Evolutionary conservation across 1,139 yeast species (phyloP).

Genomic region (Debaryomyces nepalensis): DNA sequence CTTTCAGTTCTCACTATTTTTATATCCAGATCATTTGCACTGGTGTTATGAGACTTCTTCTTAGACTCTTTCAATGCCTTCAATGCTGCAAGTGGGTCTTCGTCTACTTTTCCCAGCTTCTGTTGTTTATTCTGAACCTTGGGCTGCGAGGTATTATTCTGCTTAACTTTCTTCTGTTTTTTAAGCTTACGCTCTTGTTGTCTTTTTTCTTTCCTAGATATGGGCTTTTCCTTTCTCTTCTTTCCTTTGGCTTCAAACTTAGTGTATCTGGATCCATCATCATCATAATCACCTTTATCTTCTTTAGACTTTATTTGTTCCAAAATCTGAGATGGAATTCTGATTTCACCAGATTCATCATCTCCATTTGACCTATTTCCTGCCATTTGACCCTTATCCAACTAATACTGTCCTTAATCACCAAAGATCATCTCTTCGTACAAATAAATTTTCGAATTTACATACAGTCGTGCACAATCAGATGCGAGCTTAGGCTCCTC

Average conservation of each 20-base stretch:
- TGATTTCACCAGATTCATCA: slow-evolving; percentile 50
- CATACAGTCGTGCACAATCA: slow-evolving; percentile 10
- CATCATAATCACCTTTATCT: slow-evolving; percentile 47
- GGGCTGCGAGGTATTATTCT: too few species aligned
- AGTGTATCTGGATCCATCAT: slow-evolving; percentile 37
- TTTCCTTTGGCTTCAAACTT: slow-evolving; percentile 30
- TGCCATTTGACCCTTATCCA: slow-evolving; percentile 8
- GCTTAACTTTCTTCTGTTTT: slow-evolving; percentile 43
- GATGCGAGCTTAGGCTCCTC: slow-evolving; percentile 2
- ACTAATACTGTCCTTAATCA: slow-evolving; percentile 16
- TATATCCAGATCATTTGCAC: slow-evolving; percentile 14
- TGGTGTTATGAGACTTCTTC: slow-evolving; percentile 7
- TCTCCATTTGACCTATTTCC: slow-evolving; percentile 12
- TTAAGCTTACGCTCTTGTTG: slow-evolving; percentile 58
- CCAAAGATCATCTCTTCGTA: slow-evolving; percentile 9
- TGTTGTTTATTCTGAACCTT: too few species aligned
- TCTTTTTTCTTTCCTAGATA: slow-evolving; percentile 60
- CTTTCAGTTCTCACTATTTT: slow-evolving; percentile 37
- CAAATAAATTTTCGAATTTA: slow-evolving; percentile 8
- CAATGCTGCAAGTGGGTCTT: slow-evolving; percentile 15
- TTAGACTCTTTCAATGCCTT: slow-evolving; percentile 16
- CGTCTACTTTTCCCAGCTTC: slow-evolving; percentile 11
- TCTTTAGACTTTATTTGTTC: slow-evolving; percentile 62
- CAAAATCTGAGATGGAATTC: slow-evolving; percentile 67
- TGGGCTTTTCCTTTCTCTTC: slow-evolving; percentile 30